Evolutionary conservation across 306 rosid species (phyloP).

Genomic region (Begonia fuchsioides): DNA sequence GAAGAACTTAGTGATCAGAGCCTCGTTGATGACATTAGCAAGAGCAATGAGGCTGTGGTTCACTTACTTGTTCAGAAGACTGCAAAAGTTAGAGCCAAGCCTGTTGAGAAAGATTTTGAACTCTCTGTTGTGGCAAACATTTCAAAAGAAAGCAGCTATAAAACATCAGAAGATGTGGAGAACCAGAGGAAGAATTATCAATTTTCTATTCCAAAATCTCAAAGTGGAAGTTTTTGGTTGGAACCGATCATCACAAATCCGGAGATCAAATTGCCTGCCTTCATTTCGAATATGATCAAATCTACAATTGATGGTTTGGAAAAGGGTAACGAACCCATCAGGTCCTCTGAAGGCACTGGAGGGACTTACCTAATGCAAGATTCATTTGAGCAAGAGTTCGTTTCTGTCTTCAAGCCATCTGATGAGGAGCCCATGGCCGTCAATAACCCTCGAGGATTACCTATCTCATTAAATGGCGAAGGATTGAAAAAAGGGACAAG

Average conservation of each 20-base stretch:
- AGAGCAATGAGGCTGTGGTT: constrained; percentile 28
- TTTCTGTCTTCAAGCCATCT: constrained; percentile 73
- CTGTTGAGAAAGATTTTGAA: constrained; percentile 38
- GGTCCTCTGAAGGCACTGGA: constrained; percentile 71
- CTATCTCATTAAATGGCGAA: constrained; percentile 54
- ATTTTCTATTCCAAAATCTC: constrained; percentile 4
- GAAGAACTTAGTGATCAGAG: constrained; percentile 44
- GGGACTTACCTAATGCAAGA: constrained; percentile 75
- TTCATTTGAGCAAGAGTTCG: constrained; percentile 35
- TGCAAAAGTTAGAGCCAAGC: constrained; percentile 34
- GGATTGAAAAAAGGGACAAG: constrained; percentile 72
- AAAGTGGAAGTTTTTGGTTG: constrained; percentile 21
- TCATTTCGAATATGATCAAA: constrained; percentile 27
- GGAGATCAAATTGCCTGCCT: constrained; percentile 20
- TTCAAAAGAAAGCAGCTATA: constrained; percentile 7
- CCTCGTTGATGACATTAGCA: constrained; percentile 33
- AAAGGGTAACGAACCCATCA: constrained; percentile 24
- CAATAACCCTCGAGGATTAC: constrained; percentile 71
- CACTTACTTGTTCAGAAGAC: constrained; percentile 41
- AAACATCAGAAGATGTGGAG: constrained; percentile 6
- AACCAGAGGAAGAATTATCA: constrained; percentile 8
- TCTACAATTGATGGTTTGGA: constrained; percentile 33
- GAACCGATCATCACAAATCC: constrained; percentile 31
- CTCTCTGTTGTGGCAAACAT: constrained; percentile 36
- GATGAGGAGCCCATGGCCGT: constrained; percentile 92